Evolutionary conservation across 2,329 filamentous ascomycete species (phyloP).

Genomic region (Monosporascus sp.): DNA sequence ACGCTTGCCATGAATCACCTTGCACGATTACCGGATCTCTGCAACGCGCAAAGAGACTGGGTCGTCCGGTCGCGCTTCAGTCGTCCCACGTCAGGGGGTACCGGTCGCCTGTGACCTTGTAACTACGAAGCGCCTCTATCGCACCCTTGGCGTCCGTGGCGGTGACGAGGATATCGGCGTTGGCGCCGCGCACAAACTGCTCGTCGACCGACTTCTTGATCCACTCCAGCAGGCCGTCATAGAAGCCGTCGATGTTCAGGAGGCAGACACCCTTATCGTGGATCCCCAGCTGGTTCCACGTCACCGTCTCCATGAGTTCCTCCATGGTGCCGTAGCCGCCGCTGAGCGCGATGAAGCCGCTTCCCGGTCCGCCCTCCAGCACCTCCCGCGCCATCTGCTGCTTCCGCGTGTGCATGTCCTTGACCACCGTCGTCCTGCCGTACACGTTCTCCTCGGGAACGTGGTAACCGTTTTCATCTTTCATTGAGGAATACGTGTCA

Average conservation of each 20-base stretch:
- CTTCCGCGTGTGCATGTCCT: conserved; percentile 96
- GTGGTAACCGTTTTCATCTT: conserved; percentile 44
- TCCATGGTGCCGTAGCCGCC: conserved; percentile 92
- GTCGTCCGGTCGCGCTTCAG: conserved; percentile 8
- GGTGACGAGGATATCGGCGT: conserved; percentile 73
- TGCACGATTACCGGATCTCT: no score
- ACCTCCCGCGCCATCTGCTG: conserved; percentile 89
- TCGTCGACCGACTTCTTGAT: conserved; percentile 67
- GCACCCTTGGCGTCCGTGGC: conserved; percentile 69
- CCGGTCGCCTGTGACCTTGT: conserved; percentile 68
- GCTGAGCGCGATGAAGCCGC: conserved; percentile 81
- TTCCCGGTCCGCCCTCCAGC: conserved; percentile 71
- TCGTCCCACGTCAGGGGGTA: conserved; percentile 75
- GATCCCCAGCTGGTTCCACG: conserved; percentile 96
- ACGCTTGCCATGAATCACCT: no score
- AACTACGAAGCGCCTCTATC: conserved; percentile 63
- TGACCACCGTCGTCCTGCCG: conserved; percentile 80
- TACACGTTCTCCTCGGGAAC: conserved; percentile 63
- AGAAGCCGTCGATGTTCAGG: conserved; percentile 86
- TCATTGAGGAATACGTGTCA: conserved; percentile 44
- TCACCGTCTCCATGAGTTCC: conserved; percentile 85
- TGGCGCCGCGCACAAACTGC: conserved; percentile 69
- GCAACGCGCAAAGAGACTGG: neutral
- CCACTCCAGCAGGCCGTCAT: conserved; percentile 82
- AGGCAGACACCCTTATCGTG: conserved; percentile 75